Evolutionary conservation across 805 yeast genomes (phyloP), one percentile per base, ranked within the genome.

Genomic region (Cyberlindnera samutprakarnensis): DNA sequence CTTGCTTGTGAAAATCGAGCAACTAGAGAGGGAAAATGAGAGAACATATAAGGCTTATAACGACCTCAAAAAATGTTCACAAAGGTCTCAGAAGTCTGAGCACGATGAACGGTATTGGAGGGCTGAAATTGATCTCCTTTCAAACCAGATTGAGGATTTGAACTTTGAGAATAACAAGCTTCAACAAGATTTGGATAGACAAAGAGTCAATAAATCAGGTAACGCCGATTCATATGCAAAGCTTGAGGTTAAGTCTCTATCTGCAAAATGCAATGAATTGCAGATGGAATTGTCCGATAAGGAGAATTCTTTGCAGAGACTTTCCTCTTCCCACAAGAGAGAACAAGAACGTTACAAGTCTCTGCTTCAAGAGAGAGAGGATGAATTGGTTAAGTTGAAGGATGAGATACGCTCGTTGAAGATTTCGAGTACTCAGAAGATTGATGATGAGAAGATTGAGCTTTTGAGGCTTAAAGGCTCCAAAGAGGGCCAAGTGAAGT

Each of bases 401-500:
- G 33, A 42, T 6, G 59, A 61, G 16, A 32, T 68, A 20, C 45
- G 60, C 17, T 59, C 58, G 2, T 35, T 58, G 30, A 51, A 56
- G 29, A 37, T 56, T 24, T 29, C 44, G 4, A 47, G 45, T 12
- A 49, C 55, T 20, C 51, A 57, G 23, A 46, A 47, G 21, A 53
- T 59, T 26, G 62, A 58, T 29, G 59, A 60, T 21, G 64, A 62
- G 30, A 59, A 53, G 41, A 39, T 59, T 18, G 59, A 57, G 23
- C 37, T 63, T 21, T 24, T 59, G 36, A 62, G 45, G 40, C 49
- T 58, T 2, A 65, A 62, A 33, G 39, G 58, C 4, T 51, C 51
- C 6, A 55, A 60, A 34, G 72, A 69, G 33, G 54, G 59, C 9
- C 55, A 61, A 30, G 47, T 64, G 22, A 58, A 59, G 21, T 39